Conservation (phyloP, 306 rosid species). For the Urtica urens region DNA sequence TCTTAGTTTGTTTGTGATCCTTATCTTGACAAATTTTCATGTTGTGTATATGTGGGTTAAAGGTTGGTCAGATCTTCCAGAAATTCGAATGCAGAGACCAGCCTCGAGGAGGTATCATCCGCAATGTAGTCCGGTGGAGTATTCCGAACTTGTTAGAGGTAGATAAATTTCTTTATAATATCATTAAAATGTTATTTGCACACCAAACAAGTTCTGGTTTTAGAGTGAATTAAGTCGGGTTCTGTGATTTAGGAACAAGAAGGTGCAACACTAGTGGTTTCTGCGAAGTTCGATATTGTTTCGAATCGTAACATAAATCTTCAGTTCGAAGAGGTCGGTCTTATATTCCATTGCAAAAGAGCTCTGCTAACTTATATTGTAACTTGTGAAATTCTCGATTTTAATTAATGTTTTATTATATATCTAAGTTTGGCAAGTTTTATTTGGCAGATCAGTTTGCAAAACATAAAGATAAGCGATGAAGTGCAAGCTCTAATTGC, state of each 20-base stretch:
- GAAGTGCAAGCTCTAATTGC: slow-evolving; percentile 76
- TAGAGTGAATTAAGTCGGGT: no score
- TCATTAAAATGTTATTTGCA: background rate
- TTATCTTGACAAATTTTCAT: slow-evolving; percentile 10
- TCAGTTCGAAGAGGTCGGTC: slow-evolving; percentile 72
- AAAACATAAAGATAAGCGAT: slow-evolving; percentile 65
- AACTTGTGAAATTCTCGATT: slow-evolving; percentile 14
- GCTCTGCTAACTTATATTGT: slow-evolving; percentile 7
- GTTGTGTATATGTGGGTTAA: slow-evolving; percentile 7
- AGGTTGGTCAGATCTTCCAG: slow-evolving; percentile 93
- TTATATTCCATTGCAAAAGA: no score
- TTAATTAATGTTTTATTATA: background rate
- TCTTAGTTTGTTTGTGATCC: no score
- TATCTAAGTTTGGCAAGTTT: slow-evolving; percentile 1
- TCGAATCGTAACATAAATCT: slow-evolving; percentile 77
- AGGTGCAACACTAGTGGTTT: slow-evolving; percentile 84
- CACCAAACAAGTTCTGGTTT: slow-evolving; percentile 1
- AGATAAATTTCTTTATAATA: slow-evolving; percentile 11
- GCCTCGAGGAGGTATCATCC: slow-evolving; percentile 46
- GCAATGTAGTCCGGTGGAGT: slow-evolving; percentile 86
- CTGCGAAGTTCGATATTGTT: slow-evolving; percentile 62
- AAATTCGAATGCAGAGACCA: slow-evolving; percentile 69
- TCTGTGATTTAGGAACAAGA: slow-evolving; percentile 63
- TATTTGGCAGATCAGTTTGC: slow-evolving; percentile 58
- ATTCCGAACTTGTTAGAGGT: slow-evolving; percentile 78